Conservation (phyloP, 2,329 filamentous ascomycete species). For the Penicillium polonicum region DNA sequence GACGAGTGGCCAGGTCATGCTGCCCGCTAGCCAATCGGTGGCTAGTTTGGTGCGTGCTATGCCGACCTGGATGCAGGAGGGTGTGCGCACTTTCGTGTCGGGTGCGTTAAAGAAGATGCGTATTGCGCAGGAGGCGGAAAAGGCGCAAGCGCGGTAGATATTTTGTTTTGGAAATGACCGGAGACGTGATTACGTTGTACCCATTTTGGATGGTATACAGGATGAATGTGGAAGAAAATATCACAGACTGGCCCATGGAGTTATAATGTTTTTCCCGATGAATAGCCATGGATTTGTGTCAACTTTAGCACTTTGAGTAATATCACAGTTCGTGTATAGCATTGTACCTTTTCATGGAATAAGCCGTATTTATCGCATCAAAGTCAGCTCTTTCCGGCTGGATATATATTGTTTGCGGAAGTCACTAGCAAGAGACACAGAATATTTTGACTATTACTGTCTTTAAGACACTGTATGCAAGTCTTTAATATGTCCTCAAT, state of each 20-base stretch:
- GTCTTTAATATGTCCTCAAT: neutral
- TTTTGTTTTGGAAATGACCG: neutral
- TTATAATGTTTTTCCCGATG: too few species aligned
- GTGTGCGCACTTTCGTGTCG: conserved; percentile 29
- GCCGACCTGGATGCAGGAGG: conserved; percentile 51
- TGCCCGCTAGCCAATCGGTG: conserved; percentile 41
- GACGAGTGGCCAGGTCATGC: conserved; percentile 50
- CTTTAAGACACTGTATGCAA: neutral
- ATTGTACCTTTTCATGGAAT: too few species aligned
- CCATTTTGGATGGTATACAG: neutral
- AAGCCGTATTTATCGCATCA: too few species aligned
- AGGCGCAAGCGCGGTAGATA: neutral
- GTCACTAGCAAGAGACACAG: neutral
- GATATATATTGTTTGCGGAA: neutral
- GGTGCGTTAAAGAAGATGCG: conserved; percentile 25
- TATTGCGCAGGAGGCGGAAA: conserved; percentile 20
- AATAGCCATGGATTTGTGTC: too few species aligned
- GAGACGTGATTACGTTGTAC: neutral
- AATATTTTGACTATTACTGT: neutral
- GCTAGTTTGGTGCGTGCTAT: conserved; percentile 32
- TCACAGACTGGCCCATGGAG: too few species aligned
- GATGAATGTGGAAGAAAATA: neutral
- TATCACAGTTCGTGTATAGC: too few species aligned
- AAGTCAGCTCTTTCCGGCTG: too few species aligned
- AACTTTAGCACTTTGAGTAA: too few species aligned